Evolutionary conservation across 306 rosid species (phyloP).

Genomic region (Lagenaria siceraria): DNA sequence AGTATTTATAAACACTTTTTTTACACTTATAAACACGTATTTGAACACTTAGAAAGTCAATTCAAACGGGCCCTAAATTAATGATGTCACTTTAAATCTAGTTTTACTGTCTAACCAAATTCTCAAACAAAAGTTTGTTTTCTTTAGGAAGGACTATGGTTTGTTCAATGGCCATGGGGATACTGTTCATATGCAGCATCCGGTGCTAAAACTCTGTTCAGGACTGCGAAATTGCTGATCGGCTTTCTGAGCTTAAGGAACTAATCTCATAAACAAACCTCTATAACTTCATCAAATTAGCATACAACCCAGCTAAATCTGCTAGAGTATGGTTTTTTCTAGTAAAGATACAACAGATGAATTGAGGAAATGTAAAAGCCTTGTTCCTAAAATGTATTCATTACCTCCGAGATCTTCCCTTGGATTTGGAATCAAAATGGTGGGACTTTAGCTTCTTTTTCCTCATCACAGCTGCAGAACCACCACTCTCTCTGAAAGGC

Average conservation of each 20-base stretch:
- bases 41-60: too few relatives aligned
- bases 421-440: constrained; percentile 72
- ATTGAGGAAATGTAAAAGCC: background rate
- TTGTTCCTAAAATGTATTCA: background rate
- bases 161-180: background rate
- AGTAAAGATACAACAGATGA: background rate
- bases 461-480: constrained; percentile 22
- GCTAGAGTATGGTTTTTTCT: background rate
- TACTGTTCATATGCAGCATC: background rate
- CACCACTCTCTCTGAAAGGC: constrained; percentile 79
- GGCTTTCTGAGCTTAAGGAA: background rate
- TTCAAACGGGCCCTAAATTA: too few relatives aligned
- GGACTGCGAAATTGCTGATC: background rate
- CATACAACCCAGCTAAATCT: background rate
- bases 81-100: background rate
- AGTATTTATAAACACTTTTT: too few relatives aligned
- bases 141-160: background rate
- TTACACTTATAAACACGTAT: too few relatives aligned
- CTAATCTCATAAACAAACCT: background rate
- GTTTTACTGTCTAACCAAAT: background rate
- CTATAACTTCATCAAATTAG: background rate
- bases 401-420: constrained; percentile 49
- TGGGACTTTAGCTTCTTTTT: constrained; percentile 86
- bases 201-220: background rate
- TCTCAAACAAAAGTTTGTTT: background rate